phyloP scores from a whole-genome alignment of 345 rosid species.

The Combretum micranthum region DNA sequence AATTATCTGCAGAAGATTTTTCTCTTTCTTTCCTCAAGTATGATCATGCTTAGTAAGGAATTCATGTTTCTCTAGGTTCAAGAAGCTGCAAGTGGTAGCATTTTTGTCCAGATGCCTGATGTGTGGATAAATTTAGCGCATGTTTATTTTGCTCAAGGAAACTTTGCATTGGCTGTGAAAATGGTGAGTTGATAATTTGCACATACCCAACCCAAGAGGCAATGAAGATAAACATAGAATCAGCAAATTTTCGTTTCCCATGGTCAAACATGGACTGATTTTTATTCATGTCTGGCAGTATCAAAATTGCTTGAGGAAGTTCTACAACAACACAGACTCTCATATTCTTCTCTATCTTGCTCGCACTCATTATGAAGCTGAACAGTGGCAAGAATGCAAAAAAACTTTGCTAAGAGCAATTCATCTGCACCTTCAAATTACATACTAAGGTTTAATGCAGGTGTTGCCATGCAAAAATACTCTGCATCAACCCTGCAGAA shows the following conservation, averaged over 20 bases:
- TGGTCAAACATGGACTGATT: not conserved
- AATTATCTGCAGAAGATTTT: too few species aligned
- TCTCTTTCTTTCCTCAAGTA: too few species aligned
- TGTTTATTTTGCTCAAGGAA: conserved; percentile 95
- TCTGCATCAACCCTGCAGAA: conserved; percentile 94
- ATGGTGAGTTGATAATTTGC: conserved; percentile 48
- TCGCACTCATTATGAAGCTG: conserved; percentile 97
- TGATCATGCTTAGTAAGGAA: too few species aligned
- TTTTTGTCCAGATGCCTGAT: conserved; percentile 94
- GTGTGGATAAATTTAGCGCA: conserved; percentile 99
- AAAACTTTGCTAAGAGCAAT: conserved; percentile 85
- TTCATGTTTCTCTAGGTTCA: conserved; percentile 51
- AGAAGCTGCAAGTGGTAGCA: conserved; percentile 98
- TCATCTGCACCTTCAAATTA: conserved; percentile 95
- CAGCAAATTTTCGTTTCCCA: too few species aligned
- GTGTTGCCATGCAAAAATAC: conserved; percentile 97
- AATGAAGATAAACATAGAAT: too few species aligned
- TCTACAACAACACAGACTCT: conserved; percentile 75
- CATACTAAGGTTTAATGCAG: conserved; percentile 88
- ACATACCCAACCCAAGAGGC: too few species aligned
- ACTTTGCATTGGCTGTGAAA: conserved; percentile 89
- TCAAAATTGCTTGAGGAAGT: conserved; percentile 96
- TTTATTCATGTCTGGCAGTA: conserved; percentile 48
- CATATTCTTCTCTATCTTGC: conserved; percentile 93
- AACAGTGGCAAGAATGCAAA: conserved; percentile 99